A percentile compares a stretch with the other conserved stretches of the same genome.
Evolutionary conservation across 2,329 filamentous ascomycete species (phyloP).

Genomic region (Ustilaginoidea virens): DNA sequence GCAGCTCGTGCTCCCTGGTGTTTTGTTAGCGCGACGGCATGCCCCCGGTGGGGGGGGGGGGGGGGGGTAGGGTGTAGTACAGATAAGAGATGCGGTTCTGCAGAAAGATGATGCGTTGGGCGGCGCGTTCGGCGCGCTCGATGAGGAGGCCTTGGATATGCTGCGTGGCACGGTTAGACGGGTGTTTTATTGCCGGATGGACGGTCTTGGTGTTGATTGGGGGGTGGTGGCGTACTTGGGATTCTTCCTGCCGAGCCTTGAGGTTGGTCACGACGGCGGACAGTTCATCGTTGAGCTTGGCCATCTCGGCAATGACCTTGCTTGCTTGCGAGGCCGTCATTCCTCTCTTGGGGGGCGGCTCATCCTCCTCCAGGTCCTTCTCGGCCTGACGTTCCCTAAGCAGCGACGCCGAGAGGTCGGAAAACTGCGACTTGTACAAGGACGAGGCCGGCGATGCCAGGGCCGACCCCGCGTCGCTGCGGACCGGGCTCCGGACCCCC

Average conservation of each 20-base stretch:
- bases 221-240: constrained; percentile 35
- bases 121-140: constrained; percentile 39
- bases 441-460: constrained; percentile 20
- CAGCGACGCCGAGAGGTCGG: constrained; percentile 22
- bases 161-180: too few species aligned
- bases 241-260: constrained; percentile 40
- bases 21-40: background rate
- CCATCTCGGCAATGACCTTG: constrained; percentile 19
- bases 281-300: constrained; percentile 33
- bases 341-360: constrained; percentile 13
- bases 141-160: constrained; percentile 48
- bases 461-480: constrained; percentile 13
- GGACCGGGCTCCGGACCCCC: constrained; percentile 13
- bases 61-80: constrained; percentile 19
- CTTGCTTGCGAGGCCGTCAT: constrained; percentile 21
- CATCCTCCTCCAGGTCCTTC: constrained; percentile 10
- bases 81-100: constrained; percentile 42
- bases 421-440: constrained; percentile 22
- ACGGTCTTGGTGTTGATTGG: too few species aligned
- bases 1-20: constrained; percentile 36
- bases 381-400: constrained; percentile 14
- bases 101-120: constrained; percentile 42
- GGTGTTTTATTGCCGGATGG: too few species aligned
- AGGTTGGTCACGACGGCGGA: constrained; percentile 33
- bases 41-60: background rate